Evolutionary conservation across 108 stramenopile species (phyloP), one percentile per base, ranked within the genome.

Genomic region (Cylindrotheca closterium): DNA sequence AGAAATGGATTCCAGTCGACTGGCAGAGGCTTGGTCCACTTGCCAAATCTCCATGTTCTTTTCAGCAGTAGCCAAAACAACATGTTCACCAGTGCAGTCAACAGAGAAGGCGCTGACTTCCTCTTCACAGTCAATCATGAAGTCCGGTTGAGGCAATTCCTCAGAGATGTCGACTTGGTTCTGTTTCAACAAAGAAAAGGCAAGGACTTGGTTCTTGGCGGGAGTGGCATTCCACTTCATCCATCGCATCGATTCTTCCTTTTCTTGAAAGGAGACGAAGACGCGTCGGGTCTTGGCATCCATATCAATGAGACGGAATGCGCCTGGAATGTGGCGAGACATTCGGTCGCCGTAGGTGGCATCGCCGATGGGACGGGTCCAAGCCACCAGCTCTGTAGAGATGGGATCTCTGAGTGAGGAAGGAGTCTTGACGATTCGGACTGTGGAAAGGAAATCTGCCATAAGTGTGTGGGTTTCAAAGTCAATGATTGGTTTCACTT

Each of bases 31-130:
- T 25, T 8, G 2, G 12, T 70, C 57, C 15, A 77, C 73, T 19
- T 67, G 33, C 81, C 81, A 85, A 22, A 85, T 51, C 65, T 85
- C 84, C 19, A 82, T 54, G 10, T 74, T 76, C 15, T 81, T 81
- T 29, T 55, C 30, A 0, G 47, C 50, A 8, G 87, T 88, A 0
- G 73, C 81, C 28, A 83, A 74, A 21, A 88, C 23, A 4, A 85
- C 51, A 12, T 19, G 57, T 26, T 79, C 47, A 23, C 82, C 84
- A 22, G 68, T 67, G 23, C 64, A 34, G 48, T 80, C 81, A 5
- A 88, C 51, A 4, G 49, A 52, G 42, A 88, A 67, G n/a, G 75
- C 61, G 0, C 67, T 47, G 22, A 88, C 77, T 19, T 79, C 60
- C 63, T 71, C 51, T 23, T 73, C 66, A 32, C 73, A 81, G 3